A percentile compares a stretch with the other conserved stretches of the same genome.
These are phyloP conservation scores for Haematococcus sp. DNA, from an alignment of 139 green algal genomes.

Conservation along the genomic window DNA sequence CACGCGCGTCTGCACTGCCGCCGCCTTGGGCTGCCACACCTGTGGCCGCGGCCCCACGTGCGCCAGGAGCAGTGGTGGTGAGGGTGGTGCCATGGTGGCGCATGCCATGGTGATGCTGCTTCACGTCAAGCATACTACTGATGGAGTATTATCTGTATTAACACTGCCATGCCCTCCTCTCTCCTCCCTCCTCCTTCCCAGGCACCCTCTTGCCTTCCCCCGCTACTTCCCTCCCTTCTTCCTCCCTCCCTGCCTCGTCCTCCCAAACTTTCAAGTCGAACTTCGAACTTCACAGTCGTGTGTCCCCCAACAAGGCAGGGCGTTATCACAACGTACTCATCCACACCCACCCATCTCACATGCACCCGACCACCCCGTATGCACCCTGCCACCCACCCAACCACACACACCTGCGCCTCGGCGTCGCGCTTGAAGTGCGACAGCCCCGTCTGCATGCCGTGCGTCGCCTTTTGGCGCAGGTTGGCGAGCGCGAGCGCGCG, in stretches of 20 bases:
- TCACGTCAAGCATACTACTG: too few relatives aligned
- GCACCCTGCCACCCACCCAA: background rate
- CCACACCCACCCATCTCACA: background rate
- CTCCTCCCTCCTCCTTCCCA: too few relatives aligned
- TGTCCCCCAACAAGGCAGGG: too few relatives aligned
- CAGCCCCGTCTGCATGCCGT: constrained; percentile 55
- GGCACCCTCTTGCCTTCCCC: too few relatives aligned
- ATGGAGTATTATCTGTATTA: too few relatives aligned
- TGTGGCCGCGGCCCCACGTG: constrained; percentile 1
- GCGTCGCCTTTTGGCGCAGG: constrained; percentile 63
- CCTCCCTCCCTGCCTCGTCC: too few relatives aligned
- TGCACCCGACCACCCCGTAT: background rate
- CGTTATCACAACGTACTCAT: too few relatives aligned
- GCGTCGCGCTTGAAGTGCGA: constrained; percentile 65
- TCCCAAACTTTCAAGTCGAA: too few relatives aligned
- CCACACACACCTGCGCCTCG: constrained; percentile 51
- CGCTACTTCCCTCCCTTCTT: too few relatives aligned
- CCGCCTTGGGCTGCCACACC: constrained; percentile 54
- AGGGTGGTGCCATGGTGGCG: background rate
- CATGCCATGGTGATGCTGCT: too few relatives aligned
- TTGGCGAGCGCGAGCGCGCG: constrained; percentile 62
- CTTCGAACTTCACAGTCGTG: too few relatives aligned
- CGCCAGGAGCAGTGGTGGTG: background rate
- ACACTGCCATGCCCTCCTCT: too few relatives aligned
- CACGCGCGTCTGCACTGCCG: constrained; percentile 42